Base-by-base conservation (phyloP, 2,329 filamentous ascomycete species). In the Phyllosticta citribraziliensis region DNA sequence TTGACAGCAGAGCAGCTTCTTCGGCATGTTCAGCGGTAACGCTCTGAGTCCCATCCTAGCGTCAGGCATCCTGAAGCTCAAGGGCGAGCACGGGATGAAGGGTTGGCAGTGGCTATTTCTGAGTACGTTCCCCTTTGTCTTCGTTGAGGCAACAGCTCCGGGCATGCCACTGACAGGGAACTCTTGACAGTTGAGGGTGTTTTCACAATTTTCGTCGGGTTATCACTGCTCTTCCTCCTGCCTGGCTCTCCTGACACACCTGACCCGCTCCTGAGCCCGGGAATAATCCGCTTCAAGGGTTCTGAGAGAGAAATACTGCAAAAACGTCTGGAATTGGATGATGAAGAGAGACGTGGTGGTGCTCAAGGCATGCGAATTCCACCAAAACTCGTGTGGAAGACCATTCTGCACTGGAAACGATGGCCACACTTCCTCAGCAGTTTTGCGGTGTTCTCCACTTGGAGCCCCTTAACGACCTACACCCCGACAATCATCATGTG, bases 71-170 rank as follows among this genome's bases (percentile, higher is more conserved):
- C 65, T 82, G 6, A 77, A 73, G 58, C 69, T 82, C 19, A 74
- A 78, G 20, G 75, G 75, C 0, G 63, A 66, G 11, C 65, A 72
- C 2, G 76, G 76, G 0, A 63, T 82, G 5, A 69, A 70, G 5
- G 79, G 78, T 0, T 82, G 80, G 79, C 76, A 80, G 63, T 81
- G 78, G 78, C 75, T 81, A 1, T 81, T 81, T 52, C 59, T 81
- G 11, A 66, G 78, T 81, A 68, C 56, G 69, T 67, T 30, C 12
- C 2, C 19, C 6, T 40, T 57, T 14, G 22, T 24, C 11, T 17
- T 24, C 20, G 40, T 5, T 5, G 27, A 47, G 35, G 12, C 35
- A 5, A 40, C 35, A 40, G 30, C 19, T 8, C 12, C 24, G 27
- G n/a, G 6, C 24, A 25, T 24, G 17, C n/a, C 17, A 1, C 11